These are phyloP conservation scores for Phytophthora vignae DNA, from an alignment of 352 stramenopile genomes.

Conservation along the genomic window DNA sequence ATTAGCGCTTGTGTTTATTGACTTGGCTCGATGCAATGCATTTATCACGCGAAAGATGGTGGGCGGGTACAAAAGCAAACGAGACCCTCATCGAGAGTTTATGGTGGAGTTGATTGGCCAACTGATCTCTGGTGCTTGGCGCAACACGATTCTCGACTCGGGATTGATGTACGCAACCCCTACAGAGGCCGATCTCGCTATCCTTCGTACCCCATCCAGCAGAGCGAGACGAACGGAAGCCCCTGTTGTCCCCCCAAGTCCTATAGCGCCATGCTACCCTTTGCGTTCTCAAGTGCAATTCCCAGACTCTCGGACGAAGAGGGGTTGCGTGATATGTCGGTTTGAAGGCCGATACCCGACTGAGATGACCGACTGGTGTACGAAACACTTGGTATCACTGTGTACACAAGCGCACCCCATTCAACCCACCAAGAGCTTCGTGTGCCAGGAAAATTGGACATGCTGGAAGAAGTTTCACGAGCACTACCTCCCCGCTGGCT, in stretches of 20 bases:
- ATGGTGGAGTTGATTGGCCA: neutral
- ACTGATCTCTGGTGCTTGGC: neutral
- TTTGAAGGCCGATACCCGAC: neutral
- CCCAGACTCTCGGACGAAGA: neutral
- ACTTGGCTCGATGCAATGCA: neutral
- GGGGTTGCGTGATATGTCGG: neutral
- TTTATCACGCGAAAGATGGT: neutral
- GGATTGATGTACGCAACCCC: neutral
- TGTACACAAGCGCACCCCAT: neutral
- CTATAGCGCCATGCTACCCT: neutral
- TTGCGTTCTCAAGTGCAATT: neutral
- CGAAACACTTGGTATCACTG: neutral
- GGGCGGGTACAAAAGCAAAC: neutral
- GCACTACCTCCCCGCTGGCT: neutral
- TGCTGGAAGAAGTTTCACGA: neutral
- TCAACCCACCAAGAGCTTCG: neutral
- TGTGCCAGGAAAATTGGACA: neutral
- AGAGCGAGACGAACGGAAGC: neutral
- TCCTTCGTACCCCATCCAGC: neutral
- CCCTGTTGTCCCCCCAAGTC: neutral
- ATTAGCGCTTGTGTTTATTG: neutral
- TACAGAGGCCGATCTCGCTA: neutral
- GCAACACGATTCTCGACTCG: neutral
- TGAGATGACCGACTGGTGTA: neutral
- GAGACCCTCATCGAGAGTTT: neutral